Evolutionary conservation across 306 rosid species (phyloP).

Genomic region (Lithocarpus polystachyus): DNA sequence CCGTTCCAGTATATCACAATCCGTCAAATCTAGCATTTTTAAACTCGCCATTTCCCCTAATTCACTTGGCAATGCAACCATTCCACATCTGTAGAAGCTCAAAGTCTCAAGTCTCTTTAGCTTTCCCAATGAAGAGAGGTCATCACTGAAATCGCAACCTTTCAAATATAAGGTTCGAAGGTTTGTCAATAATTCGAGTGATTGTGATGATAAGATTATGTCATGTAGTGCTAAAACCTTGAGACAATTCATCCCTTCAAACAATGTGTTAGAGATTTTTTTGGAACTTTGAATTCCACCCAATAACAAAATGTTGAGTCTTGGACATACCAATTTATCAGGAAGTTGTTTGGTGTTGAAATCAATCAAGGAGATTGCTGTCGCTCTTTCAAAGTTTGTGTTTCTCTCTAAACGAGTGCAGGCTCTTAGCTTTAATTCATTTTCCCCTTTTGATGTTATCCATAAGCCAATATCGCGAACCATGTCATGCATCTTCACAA

Average conservation of each 20-base stretch:
- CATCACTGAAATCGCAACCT: neutral
- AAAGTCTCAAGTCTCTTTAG: constrained; percentile 5
- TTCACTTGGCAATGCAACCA: neutral
- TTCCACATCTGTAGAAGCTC: accelerated
- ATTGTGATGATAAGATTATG: neutral
- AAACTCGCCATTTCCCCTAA: no score
- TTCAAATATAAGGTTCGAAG: neutral
- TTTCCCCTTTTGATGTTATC: neutral
- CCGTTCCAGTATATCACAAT: accelerated
- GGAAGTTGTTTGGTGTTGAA: neutral
- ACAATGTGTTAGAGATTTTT: neutral
- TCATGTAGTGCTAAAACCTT: neutral
- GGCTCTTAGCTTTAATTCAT: neutral
- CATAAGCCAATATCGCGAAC: neutral
- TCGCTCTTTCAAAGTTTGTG: neutral
- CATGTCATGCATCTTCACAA: constrained; percentile 23
- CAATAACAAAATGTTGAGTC: constrained; percentile 7
- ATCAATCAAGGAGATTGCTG: neutral
- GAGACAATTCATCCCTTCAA: neutral
- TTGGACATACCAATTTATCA: neutral
- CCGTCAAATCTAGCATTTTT: no score
- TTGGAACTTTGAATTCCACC: neutral
- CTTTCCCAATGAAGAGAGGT: constrained; percentile 3
- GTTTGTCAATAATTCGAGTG: neutral
- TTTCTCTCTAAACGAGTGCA: neutral